Evolutionary conservation across 345 rosid genomes (phyloP).

Genomic region (Eucalyptus cloeziana): DNA sequence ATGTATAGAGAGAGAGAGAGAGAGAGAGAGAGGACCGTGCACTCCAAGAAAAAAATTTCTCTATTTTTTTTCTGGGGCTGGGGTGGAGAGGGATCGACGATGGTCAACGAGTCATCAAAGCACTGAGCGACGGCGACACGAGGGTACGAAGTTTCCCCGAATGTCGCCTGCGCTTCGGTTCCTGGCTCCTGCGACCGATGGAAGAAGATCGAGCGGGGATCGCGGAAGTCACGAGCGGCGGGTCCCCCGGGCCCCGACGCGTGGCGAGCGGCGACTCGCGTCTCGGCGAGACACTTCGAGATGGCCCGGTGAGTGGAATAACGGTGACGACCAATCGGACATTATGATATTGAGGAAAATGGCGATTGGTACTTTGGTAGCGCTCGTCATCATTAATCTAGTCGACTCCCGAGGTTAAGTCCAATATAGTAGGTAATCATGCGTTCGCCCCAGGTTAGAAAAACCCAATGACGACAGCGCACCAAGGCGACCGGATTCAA

Average conservation of each 20-base stretch:
- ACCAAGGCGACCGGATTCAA: neutral
- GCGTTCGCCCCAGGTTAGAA: neutral
- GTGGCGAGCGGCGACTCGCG: neutral
- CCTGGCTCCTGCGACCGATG: neutral
- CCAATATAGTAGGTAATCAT: neutral
- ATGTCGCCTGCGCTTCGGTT: neutral
- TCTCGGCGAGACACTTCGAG: neutral
- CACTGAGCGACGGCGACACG: neutral
- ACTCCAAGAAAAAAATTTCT: neutral
- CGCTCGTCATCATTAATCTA: neutral
- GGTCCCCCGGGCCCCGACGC: neutral
- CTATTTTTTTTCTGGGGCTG: neutral
- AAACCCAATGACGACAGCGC: neutral
- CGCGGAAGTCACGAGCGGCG: neutral
- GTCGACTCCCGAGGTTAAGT: neutral
- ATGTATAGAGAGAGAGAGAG: neutral
- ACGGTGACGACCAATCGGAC: neutral
- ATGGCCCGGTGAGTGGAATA: neutral
- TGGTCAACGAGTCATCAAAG: neutral
- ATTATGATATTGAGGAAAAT: neutral
- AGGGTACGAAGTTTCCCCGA: neutral
- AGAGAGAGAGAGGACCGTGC: neutral
- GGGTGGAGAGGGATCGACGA: neutral
- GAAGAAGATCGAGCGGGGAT: neutral
- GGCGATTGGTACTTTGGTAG: no score